phyloP scores from a whole-genome alignment of 495 filamentous ascomycete genomes.

The Hypoxylon perforatum region DNA sequence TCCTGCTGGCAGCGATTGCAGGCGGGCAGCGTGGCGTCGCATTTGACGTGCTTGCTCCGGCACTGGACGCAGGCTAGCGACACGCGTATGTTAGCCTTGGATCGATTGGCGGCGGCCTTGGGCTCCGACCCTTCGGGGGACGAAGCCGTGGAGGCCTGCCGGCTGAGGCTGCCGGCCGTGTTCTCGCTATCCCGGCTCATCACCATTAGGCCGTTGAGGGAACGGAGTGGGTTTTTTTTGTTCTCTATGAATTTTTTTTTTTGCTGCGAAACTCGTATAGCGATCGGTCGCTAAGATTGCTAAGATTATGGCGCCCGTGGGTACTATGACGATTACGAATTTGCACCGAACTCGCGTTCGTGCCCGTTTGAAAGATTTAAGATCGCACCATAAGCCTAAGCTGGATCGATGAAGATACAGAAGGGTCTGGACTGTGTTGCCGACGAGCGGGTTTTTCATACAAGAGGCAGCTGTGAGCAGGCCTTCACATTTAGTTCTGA shows the following conservation, averaged over 20 bases:
- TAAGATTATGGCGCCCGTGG: conserved; percentile 8
- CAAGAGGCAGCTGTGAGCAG: conserved; percentile 21
- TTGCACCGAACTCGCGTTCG: conserved; percentile 27
- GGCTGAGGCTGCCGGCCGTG: conserved; percentile 31
- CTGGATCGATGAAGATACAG: conserved; percentile 15
- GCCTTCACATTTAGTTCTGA: conserved; percentile 44
- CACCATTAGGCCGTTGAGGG: conserved; percentile 24
- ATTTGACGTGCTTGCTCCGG: conserved; percentile 70
- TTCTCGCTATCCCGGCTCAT: conserved; percentile 41
- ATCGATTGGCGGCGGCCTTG: conserved; percentile 37
- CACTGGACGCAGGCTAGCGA: conserved; percentile 68
- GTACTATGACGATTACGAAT: conserved; percentile 3
- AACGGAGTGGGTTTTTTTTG: conserved; percentile 1
- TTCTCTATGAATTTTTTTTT: neutral
- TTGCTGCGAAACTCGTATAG: neutral
- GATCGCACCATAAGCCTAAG: conserved; percentile 28
- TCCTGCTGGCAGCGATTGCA: conserved; percentile 59
- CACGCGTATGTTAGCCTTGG: conserved; percentile 51
- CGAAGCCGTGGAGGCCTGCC: conserved; percentile 36
- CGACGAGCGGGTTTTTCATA: conserved; percentile 35
- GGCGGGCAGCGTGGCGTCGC: conserved; percentile 62
- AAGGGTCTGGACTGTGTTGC: conserved; percentile 8
- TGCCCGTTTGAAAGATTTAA: conserved; percentile 18
- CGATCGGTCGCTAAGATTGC: conserved; percentile 3
- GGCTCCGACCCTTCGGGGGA: conserved; percentile 40